Evolutionary conservation across 2,329 filamentous ascomycete genomes (phyloP).

Genomic region (Pyrenochaeta sp.): DNA sequence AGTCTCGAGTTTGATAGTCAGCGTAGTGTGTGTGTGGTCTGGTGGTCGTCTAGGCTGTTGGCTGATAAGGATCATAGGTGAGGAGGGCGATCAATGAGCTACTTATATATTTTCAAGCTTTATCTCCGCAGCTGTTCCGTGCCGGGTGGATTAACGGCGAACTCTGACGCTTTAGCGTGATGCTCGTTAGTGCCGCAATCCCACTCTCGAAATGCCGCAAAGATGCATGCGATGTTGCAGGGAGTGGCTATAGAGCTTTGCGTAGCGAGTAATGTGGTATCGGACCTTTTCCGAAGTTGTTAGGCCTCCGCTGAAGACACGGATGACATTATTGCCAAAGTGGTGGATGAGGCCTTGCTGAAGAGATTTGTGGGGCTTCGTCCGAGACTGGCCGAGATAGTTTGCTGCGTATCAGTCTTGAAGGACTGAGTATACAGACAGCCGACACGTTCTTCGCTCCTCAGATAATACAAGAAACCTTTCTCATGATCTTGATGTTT

Average conservation of each 20-base stretch:
- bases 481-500: background rate
- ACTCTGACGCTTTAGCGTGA: background rate
- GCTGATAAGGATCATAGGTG: background rate
- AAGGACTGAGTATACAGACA: background rate
- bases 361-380: conserved; percentile 23
- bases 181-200: background rate
- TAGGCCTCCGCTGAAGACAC: background rate
- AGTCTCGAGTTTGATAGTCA: background rate
- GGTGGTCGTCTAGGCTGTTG: background rate
- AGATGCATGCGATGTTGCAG: background rate
- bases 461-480: background rate
- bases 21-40: background rate
- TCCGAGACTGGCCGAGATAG: conserved; percentile 22
- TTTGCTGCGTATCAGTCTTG: conserved; percentile 1
- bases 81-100: background rate
- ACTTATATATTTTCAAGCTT: conserved; percentile 4
- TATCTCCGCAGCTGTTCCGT: conserved; percentile 1
- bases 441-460: too few species aligned
- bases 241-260: background rate
- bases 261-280: background rate
- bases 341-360: conserved; percentile 17
- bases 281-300: conserved; percentile 1
- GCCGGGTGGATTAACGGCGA: background rate
- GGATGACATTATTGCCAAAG: conserved; percentile 6
- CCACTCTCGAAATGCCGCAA: background rate